Conservation (phyloP, 495 filamentous ascomycete genomes). For the Cercophora scortea region DNA sequence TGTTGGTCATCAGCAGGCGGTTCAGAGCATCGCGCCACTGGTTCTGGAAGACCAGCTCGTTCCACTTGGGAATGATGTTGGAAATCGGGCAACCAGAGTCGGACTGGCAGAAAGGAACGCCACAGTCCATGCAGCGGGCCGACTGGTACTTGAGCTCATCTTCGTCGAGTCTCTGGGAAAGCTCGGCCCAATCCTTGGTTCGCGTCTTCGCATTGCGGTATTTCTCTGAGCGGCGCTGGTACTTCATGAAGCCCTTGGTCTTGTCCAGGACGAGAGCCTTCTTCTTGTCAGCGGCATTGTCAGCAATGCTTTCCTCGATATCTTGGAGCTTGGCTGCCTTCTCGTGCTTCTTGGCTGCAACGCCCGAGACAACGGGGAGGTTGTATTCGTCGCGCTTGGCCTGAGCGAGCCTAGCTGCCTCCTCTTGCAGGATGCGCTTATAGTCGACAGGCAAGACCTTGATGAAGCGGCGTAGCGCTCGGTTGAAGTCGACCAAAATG, state of each 20-base stretch:
- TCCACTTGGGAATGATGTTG: conserved; percentile 99
- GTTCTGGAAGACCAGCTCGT: conserved; percentile 62
- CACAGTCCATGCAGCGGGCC: conserved; percentile 98
- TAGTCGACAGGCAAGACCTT: conserved; percentile 96
- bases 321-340: conserved; percentile 83
- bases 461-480: conserved; percentile 85
- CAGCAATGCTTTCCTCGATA: conserved; percentile 88
- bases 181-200: conserved; percentile 90
- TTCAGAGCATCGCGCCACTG: conserved; percentile 96
- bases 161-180: conserved; percentile 81
- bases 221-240: conserved; percentile 88
- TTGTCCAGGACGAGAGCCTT: conserved; percentile 94
- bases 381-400: conserved; percentile 77
- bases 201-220: conserved; percentile 84
- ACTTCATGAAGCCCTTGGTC: conserved; percentile 98
- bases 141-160: conserved; percentile 99
- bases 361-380: conserved; percentile 68
- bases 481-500: conserved; percentile 92
- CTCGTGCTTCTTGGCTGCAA: conserved; percentile 45
- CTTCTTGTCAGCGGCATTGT: conserved; percentile 86
- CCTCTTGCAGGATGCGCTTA: conserved; percentile 86
- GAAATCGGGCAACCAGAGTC: conserved; percentile 97
- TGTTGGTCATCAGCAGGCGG: conserved; percentile 96
- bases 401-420: conserved; percentile 75
- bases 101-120: conserved; percentile 98